Base-by-base conservation (phyloP, 805 yeast genomes). In the Ogataea pignaliae region DNA sequence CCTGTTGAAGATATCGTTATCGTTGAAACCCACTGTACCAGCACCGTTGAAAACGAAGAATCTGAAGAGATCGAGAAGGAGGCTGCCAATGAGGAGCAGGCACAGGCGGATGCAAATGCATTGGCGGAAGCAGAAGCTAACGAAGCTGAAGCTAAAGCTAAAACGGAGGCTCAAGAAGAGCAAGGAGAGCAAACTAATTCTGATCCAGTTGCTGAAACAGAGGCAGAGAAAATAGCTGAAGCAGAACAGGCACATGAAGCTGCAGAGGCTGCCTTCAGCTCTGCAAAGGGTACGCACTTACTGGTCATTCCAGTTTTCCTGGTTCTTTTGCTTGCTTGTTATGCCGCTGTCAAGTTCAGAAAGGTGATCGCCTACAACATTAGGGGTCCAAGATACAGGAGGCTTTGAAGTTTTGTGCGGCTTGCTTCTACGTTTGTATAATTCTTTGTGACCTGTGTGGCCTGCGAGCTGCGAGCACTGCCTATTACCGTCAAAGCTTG, bases 1-100 rank as follows among this genome's bases (percentile, higher is more conserved):
- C 86, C 86, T 21, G 46, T 56, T 5, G 59, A 62, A 28, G 72
- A 70, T 16, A 68, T 81, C 11, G 63, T 50, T 11, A 72, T 82
- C 42, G n/a, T 36, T 13, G 36, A 47, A 1, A 57, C 59, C 10
- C 34, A 50, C 15, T 33, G 43, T 13, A 29, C 46, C 16, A 30
- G 39, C 5, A 37, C 34, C 21, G 30, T n/a, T 16, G 36, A 14
- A 10, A 16, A 18, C 11, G 36, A 34, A 12, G 37, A 31, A 17
- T 26, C 36, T 18, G 32, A 36, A 12, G 32, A 30, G 11, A 33
- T 16, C 33, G 40, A 37, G 29, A 37, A 44, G 12, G 32, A 13
- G 16, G 15, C 15, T 8, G 21, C 35, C 14, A 37, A 14, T 29
- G 34, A 32, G 14, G 13, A 5, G 6, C 33, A 30, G 14, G 13